These are phyloP conservation scores for Parachaetomium inaequale DNA, from an alignment of 495 filamentous ascomycete genomes.

Conservation along the genomic window DNA sequence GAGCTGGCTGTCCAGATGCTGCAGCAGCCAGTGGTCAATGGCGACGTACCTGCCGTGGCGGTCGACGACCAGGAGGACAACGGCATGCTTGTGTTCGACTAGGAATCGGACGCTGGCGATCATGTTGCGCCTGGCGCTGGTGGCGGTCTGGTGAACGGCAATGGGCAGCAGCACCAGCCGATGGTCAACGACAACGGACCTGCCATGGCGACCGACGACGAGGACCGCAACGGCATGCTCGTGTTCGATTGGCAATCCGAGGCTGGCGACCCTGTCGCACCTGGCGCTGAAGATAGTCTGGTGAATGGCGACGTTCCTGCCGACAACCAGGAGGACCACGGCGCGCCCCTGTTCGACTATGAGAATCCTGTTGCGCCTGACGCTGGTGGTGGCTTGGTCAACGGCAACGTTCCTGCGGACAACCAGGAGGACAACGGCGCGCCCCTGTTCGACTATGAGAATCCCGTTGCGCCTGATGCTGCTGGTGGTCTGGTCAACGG, in stretches of 20 bases:
- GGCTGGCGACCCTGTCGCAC: no score
- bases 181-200: no score
- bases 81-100: constrained; percentile 18
- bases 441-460: constrained; percentile 19
- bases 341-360: constrained; percentile 19
- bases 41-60: background rate
- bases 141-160: background rate
- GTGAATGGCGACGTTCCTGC: background rate
- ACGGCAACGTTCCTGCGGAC: background rate
- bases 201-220: no score
- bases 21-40: background rate
- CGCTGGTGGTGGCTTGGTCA: background rate
- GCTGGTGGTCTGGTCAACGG: background rate
- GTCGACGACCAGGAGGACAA: constrained; percentile 2
- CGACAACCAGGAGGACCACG: constrained; percentile 2
- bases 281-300: no score
- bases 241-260: no score
- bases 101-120: constrained; percentile 8
- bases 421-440: constrained; percentile 5
- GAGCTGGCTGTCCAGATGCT: constrained; percentile 26
- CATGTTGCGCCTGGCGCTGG: background rate
- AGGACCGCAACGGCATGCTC: no score
- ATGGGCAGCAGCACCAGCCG: background rate
- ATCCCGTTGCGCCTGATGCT: background rate
- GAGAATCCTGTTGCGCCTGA: background rate